phyloP scores from a whole-genome alignment of 2,329 filamentous ascomycete genomes.

The Dothidotthia symphoricarpi region DNA sequence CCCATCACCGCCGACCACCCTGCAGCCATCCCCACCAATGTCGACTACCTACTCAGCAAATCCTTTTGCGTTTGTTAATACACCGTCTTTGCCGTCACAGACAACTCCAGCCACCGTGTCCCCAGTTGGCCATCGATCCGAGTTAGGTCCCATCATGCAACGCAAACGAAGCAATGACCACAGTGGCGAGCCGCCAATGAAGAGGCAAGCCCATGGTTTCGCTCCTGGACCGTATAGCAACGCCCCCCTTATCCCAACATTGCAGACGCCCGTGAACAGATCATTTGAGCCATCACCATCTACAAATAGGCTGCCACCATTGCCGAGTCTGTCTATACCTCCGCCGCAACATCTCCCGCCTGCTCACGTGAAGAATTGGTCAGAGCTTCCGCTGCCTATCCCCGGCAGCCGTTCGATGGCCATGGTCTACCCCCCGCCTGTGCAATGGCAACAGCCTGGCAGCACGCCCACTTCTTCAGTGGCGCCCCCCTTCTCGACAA shows the following conservation, averaged over 20 bases:
- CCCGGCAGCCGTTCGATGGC: slow-evolving; percentile 71
- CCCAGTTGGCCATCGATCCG: slow-evolving; percentile 45
- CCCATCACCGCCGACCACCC: slow-evolving; percentile 53
- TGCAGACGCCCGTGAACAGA: slow-evolving; percentile 36
- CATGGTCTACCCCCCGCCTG: slow-evolving; percentile 66
- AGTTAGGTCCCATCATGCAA: slow-evolving; percentile 39
- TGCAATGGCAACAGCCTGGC: slow-evolving; percentile 52
- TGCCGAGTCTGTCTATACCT: slow-evolving; percentile 69
- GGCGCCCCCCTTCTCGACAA: slow-evolving; percentile 26
- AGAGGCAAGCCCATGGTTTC: slow-evolving; percentile 48
- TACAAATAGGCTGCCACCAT: slow-evolving; percentile 59
- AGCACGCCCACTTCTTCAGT: slow-evolving; percentile 35
- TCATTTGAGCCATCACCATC: slow-evolving; percentile 38
- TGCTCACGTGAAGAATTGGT: slow-evolving; percentile 41
- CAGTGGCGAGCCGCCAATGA: slow-evolving; percentile 56
- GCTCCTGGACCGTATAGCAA: slow-evolving; percentile 39
- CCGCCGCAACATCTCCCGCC: slow-evolving; percentile 43
- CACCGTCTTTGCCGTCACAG: slow-evolving; percentile 42
- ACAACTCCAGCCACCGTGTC: slow-evolving; percentile 46
- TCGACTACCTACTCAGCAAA: slow-evolving; percentile 44
- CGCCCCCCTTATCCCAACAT: slow-evolving; percentile 35
- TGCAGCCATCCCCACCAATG: slow-evolving; percentile 53
- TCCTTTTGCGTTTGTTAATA: slow-evolving; percentile 43
- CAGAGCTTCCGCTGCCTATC: slow-evolving; percentile 45
- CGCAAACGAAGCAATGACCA: slow-evolving; percentile 62